Conservation (phyloP, 768 basidiomycete genomes). For the Pleurotus salmoneostramineus region DNA sequence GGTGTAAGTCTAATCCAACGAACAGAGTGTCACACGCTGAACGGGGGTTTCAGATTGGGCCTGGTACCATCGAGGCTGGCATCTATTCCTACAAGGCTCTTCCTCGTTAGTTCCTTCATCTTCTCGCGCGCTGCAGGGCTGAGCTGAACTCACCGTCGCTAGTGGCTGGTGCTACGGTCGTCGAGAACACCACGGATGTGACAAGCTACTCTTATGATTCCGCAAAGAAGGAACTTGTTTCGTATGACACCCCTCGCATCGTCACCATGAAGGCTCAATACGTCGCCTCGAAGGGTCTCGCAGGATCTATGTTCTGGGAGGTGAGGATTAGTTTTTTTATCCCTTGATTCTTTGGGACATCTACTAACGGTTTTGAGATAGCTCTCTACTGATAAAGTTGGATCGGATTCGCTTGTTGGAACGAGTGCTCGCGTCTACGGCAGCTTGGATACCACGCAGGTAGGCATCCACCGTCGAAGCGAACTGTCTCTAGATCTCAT, state of each 20-base stretch:
- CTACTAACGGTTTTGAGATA: conserved; percentile 6
- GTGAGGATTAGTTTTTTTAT: conserved; percentile 20
- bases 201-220: conserved; percentile 77
- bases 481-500: too few species aligned
- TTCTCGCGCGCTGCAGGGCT: neutral
- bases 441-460: conserved; percentile 48
- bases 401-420: conserved; percentile 53
- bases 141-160: neutral
- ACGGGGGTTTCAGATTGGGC: conserved; percentile 47
- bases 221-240: conserved; percentile 61
- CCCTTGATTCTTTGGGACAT: neutral
- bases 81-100: conserved; percentile 77
- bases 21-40: neutral
- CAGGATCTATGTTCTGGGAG: conserved; percentile 76
- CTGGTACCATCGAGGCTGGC: conserved; percentile 65
- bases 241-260: conserved; percentile 74
- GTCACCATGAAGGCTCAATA: conserved; percentile 66
- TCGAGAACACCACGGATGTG: conserved; percentile 66
- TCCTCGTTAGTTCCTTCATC: conserved; percentile 38
- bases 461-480: neutral
- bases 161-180: conserved; percentile 54
- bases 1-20: conserved; percentile 39
- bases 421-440: conserved; percentile 45
- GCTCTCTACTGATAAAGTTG: conserved; percentile 61
- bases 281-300: conserved; percentile 54